Conservation (phyloP, 2,329 filamentous ascomycete genomes). For the Ploettnerulaceae sp. region DNA sequence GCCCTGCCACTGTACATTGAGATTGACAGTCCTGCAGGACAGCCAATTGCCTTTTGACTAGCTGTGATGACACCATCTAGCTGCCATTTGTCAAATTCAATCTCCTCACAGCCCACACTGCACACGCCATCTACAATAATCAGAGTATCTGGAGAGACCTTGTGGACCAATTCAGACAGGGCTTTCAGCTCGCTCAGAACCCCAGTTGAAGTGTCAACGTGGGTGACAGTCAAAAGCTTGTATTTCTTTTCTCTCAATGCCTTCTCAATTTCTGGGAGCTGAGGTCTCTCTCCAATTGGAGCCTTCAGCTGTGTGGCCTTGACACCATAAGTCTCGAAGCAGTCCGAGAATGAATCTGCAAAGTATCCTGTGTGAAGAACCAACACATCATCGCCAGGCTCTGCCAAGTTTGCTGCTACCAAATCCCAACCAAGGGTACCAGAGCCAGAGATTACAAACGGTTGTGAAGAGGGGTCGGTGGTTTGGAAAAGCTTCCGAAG, state of each 20-base stretch:
- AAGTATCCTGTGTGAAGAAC: slow-evolving; percentile 98
- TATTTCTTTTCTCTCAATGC: slow-evolving; percentile 87
- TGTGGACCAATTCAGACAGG: slow-evolving; percentile 75
- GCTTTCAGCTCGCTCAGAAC: slow-evolving; percentile 87
- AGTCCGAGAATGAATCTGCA: slow-evolving; percentile 89
- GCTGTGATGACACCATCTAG: slow-evolving; percentile 91
- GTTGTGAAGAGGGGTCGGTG: slow-evolving; percentile 74
- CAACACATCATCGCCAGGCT: slow-evolving; percentile 83
- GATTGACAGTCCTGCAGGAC: slow-evolving; percentile 89
- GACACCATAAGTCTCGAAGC: slow-evolving; percentile 84
- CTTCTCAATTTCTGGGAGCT: slow-evolving; percentile 81
- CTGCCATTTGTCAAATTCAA: slow-evolving; percentile 91
- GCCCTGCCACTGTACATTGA: slow-evolving; percentile 89
- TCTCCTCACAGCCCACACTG: slow-evolving; percentile 93
- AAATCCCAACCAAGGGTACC: slow-evolving; percentile 97
- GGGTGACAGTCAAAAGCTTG: slow-evolving; percentile 91
- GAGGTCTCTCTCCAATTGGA: slow-evolving; percentile 80
- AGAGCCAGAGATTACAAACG: slow-evolving; percentile 89
- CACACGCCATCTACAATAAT: slow-evolving; percentile 94
- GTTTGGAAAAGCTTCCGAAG: slow-evolving; percentile 94
- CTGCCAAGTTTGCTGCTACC: slow-evolving; percentile 86
- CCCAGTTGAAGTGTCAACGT: slow-evolving; percentile 95
- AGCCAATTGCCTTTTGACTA: slow-evolving; percentile 94
- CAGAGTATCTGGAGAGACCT: slow-evolving; percentile 85
- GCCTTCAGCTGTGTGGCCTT: slow-evolving; percentile 87